Percentiles rank a stretch among this genome's conserved stretches.
phyloP scores from a whole-genome alignment of 768 basidiomycete genomes.

The Hericium alpestre region DNA sequence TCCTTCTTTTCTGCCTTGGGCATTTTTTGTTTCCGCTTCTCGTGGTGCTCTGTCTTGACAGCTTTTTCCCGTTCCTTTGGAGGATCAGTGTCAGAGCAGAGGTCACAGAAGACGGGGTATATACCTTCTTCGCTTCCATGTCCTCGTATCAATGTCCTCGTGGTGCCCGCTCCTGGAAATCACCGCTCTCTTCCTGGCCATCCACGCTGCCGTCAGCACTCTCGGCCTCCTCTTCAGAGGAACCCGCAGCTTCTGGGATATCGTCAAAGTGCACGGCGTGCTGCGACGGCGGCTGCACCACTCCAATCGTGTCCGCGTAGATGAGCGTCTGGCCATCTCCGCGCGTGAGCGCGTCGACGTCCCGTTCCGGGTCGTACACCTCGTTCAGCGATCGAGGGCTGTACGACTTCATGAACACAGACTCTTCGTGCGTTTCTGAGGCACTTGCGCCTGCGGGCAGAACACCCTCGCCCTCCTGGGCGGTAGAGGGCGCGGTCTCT shows the following conservation, averaged over 20 bases:
- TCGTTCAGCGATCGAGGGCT: conserved; percentile 90
- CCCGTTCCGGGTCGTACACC: conserved; percentile 90
- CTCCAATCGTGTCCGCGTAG: conserved; percentile 78
- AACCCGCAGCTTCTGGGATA: conserved; percentile 14
- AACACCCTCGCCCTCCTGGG: conserved; percentile 5
- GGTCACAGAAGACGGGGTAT: background rate
- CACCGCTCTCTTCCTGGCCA: conserved; percentile 22
- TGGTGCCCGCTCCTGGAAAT: conserved; percentile 44
- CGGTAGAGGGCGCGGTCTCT: background rate
- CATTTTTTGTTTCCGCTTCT: conserved; percentile 87
- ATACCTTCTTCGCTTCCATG: conserved; percentile 79
- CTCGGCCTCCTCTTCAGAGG: conserved; percentile 4
- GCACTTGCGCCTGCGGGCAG: conserved; percentile 9
- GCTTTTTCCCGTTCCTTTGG: conserved; percentile 86
- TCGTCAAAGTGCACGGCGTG: conserved; percentile 14
- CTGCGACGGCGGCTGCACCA: conserved; percentile 33
- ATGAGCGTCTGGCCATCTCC: conserved; percentile 72
- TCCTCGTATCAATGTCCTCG: conserved; percentile 92
- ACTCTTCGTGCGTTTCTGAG: conserved; percentile 59
- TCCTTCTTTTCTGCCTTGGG: conserved; percentile 92
- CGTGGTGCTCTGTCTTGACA: conserved; percentile 75
- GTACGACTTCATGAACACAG: conserved; percentile 81
- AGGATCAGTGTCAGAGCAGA: conserved; percentile 9
- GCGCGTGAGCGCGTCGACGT: conserved; percentile 61
- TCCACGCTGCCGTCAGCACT: conserved; percentile 27